These are phyloP conservation scores for Zygnema cylindricum DNA, from an alignment of 139 green algal genomes.

Conservation along the genomic window DNA sequence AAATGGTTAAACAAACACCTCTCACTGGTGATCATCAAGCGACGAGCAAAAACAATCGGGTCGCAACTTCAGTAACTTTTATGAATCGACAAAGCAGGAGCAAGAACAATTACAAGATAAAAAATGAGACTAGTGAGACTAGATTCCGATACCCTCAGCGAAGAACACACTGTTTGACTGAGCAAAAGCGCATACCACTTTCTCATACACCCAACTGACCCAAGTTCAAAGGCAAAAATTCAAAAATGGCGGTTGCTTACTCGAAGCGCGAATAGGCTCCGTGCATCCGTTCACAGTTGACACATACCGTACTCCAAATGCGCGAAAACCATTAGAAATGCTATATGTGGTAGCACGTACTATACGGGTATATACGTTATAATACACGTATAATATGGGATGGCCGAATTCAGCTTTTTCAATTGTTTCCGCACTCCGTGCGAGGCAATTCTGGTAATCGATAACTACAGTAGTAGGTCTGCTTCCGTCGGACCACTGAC, in stretches of 20 bases:
- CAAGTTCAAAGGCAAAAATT: neutral
- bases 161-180: neutral
- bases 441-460: neutral
- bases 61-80: neutral
- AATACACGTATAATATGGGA: neutral
- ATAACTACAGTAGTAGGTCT: conserved; percentile 10
- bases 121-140: neutral
- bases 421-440: neutral
- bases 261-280: neutral
- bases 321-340: neutral
- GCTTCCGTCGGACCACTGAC: no score
- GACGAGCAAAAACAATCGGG: neutral
- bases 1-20: neutral
- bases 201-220: neutral
- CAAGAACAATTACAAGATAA: neutral
- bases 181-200: neutral
- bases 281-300: neutral
- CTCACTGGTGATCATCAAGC: neutral
- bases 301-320: neutral
- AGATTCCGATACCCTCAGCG: neutral
- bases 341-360: neutral
- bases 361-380: neutral
- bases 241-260: neutral
- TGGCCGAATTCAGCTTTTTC: neutral
- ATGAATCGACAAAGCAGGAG: neutral